phyloP scores from a whole-genome alignment of 2,329 filamentous ascomycete species.

The Penicillium sp. region DNA sequence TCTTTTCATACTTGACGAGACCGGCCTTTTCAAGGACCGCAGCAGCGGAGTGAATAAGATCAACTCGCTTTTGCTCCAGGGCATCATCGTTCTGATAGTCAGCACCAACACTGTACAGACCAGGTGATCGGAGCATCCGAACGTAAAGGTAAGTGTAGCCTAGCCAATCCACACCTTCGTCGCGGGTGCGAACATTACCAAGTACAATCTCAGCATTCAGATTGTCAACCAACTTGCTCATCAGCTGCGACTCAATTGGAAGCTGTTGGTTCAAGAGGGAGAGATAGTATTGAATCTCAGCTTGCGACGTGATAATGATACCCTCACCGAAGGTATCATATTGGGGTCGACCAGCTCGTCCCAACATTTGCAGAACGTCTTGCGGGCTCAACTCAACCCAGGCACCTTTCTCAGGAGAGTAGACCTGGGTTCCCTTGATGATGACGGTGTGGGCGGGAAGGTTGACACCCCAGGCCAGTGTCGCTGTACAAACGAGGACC shows the following conservation, averaged over 20 bases:
- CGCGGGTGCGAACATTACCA: constrained; percentile 83
- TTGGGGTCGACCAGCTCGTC: constrained; percentile 91
- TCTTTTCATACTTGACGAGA: constrained; percentile 92
- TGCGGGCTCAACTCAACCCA: constrained; percentile 98
- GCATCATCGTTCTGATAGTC: constrained; percentile 93
- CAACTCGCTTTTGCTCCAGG: constrained; percentile 94
- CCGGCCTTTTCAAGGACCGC: constrained; percentile 81
- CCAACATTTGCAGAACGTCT: constrained; percentile 97
- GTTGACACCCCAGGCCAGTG: constrained; percentile 99
- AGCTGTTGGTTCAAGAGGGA: constrained; percentile 95
- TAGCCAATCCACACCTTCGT: constrained; percentile 98
- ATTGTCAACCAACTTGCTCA: constrained; percentile 90
- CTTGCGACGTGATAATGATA: constrained; percentile 95
- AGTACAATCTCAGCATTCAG: constrained; percentile 95
- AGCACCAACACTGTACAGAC: constrained; percentile 89
- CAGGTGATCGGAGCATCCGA: constrained; percentile 92
- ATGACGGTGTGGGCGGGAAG: constrained; percentile 96
- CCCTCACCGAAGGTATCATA: constrained; percentile 98
- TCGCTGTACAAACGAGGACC: constrained; percentile 94
- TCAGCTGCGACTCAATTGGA: constrained; percentile 94
- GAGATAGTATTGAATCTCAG: constrained; percentile 94
- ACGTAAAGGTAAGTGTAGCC: constrained; percentile 98
- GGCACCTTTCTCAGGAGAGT: constrained; percentile 96
- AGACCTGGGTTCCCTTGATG: constrained; percentile 97
- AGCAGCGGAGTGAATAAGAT: constrained; percentile 91